Conservation (phyloP, 768 basidiomycete species). For the Podaxis carcinomalis region DNA sequence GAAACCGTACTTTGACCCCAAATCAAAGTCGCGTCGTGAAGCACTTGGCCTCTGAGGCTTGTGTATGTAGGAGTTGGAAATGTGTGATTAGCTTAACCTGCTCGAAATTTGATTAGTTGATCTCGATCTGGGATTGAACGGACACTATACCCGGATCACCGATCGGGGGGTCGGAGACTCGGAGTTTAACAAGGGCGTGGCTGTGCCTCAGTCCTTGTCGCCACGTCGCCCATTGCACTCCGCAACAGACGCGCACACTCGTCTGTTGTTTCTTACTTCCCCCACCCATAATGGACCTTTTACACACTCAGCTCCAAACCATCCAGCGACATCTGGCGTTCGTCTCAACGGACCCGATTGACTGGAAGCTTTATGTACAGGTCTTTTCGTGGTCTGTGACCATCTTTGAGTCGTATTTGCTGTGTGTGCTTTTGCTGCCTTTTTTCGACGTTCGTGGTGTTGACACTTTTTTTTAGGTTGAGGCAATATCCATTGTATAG, state of each 20-base stretch:
- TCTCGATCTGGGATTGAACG: too few relatives aligned
- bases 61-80: too few relatives aligned
- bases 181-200: not conserved
- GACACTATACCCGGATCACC: too few relatives aligned
- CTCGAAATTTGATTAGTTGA: too few relatives aligned
- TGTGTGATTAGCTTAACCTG: too few relatives aligned
- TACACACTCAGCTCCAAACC: slow-evolving; percentile 51
- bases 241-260: not conserved
- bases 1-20: slow-evolving; percentile 44
- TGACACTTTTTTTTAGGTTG: slow-evolving; percentile 29
- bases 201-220: not conserved
- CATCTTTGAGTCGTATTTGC: slow-evolving; percentile 82
- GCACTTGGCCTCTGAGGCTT: slow-evolving; percentile 6
- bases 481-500: slow-evolving; percentile 87
- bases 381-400: slow-evolving; percentile 71
- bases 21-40: slow-evolving; percentile 30
- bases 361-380: slow-evolving; percentile 85
- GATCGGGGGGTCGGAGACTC: too few relatives aligned
- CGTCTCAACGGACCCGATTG: slow-evolving; percentile 64
- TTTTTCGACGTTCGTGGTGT: not conserved
- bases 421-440: slow-evolving; percentile 47
- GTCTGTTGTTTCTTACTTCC: slow-evolving; percentile 11
- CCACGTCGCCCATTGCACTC: not conserved
- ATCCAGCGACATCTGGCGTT: slow-evolving; percentile 66
- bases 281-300: slow-evolving; percentile 48